Conservation (phyloP, 352 stramenopile genomes). For the Thraustochytrium sp. region DNA sequence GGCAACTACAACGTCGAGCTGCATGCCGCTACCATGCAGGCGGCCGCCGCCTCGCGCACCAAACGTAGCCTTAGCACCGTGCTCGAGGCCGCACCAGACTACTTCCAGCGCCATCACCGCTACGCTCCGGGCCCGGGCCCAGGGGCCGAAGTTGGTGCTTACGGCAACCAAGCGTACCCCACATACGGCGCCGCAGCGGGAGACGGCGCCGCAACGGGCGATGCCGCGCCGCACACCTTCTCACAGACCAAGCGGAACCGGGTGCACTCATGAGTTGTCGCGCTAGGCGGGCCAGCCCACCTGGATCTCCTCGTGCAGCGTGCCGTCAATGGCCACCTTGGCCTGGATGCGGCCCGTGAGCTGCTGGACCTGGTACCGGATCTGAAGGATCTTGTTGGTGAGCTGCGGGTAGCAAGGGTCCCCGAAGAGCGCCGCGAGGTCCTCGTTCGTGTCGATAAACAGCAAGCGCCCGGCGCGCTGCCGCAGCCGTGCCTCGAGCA, state of each 20-base stretch:
- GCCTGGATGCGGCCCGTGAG: not conserved
- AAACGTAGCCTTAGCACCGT: not conserved
- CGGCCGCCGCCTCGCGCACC: not conserved
- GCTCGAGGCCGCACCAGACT: too few species aligned
- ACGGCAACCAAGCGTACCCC: too few species aligned
- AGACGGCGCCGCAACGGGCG: too few species aligned
- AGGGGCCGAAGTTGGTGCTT: too few species aligned
- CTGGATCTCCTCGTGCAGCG: not conserved
- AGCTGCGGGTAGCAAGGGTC: constrained; percentile 14
- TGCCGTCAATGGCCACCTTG: not conserved
- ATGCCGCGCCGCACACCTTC: too few species aligned
- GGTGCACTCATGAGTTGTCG: too few species aligned
- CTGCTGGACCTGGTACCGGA: constrained; percentile 20
- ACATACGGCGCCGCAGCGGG: too few species aligned
- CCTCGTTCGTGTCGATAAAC: not conserved
- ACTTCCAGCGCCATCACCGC: too few species aligned
- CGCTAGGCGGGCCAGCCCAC: constrained; percentile 24
- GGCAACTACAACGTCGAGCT: not conserved
- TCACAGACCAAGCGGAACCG: too few species aligned
- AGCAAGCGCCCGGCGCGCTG: not conserved
- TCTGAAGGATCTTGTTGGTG: constrained; percentile 36
- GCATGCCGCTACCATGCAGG: not conserved
- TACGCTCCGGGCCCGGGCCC: too few species aligned
- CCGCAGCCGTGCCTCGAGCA: not conserved
- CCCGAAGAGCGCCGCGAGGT: constrained; percentile 18